phyloP scores from a whole-genome alignment of 2,329 filamentous ascomycete species.

The Ceratocystis alfenasii region DNA sequence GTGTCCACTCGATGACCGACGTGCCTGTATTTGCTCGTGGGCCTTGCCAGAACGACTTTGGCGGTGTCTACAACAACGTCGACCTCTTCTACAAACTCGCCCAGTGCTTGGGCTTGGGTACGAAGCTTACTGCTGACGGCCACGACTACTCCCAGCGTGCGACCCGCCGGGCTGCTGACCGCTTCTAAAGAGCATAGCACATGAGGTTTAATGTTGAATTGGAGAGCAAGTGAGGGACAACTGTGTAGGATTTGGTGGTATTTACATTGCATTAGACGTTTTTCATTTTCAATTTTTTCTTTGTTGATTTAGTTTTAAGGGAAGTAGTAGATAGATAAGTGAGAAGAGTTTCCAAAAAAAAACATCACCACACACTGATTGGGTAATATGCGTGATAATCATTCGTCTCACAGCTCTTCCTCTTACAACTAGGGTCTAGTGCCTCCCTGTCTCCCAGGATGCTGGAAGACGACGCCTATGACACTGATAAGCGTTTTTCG shows the following conservation, averaged over 20 bases:
- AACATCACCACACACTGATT: too few relatives aligned
- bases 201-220: neutral
- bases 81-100: constrained; percentile 67
- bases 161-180: constrained; percentile 17
- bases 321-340: too few relatives aligned
- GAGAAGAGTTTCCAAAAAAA: too few relatives aligned
- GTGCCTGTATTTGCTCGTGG: constrained; percentile 68
- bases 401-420: too few relatives aligned
- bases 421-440: too few relatives aligned
- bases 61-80: constrained; percentile 57
- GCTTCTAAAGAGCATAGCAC: constrained; percentile 13
- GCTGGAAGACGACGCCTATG: too few relatives aligned
- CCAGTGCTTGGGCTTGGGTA: constrained; percentile 48
- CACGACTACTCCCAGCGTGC: constrained; percentile 8
- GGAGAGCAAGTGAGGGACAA: neutral
- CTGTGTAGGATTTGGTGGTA: neutral
- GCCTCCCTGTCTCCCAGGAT: too few relatives aligned
- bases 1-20: constrained; percentile 66
- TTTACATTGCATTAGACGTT: too few relatives aligned
- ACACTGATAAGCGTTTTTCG: too few relatives aligned
- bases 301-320: too few relatives aligned
- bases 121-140: constrained; percentile 18
- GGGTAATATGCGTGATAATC: too few relatives aligned
- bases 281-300: too few relatives aligned
- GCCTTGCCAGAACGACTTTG: constrained; percentile 66